Base-by-base conservation (phyloP, 2,329 filamentous ascomycete species). In the Neofusicoccum sp. region DNA sequence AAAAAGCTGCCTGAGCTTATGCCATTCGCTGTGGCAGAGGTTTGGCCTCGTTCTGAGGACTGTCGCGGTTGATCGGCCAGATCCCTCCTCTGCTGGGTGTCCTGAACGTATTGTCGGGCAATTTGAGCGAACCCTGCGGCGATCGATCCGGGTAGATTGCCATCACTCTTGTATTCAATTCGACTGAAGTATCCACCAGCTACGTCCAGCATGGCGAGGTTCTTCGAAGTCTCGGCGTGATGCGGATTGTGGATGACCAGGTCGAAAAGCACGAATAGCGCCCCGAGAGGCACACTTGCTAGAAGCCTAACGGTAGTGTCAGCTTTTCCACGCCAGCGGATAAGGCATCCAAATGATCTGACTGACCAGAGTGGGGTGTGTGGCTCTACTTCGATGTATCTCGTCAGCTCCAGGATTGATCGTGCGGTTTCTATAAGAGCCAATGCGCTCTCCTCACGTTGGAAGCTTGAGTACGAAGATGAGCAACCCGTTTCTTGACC, bases 101-200 rank as follows among this genome's bases (percentile, higher is more conserved):
- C 57, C 6, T 48, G 57, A 6, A 77, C 71, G 34, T 77, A 79
- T 41, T 79, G 73, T 1, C 76, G 67, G 0, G 77, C 77, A 48
- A 80, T 77, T 61, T 78, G 70, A 0, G 48, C 48, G 6, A 53
- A 53, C 16, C 40, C 34, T 6, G 34, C 48, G 2, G 74, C 70
- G 4, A 77, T 64, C 1, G 74, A 76, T 0, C 69, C 70, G 0
- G 74, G 76, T 0, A 80, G 63, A 3, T 68, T 67, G 0, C 75
- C 73, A 1, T 67, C 69, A 14, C 75, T 76, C 8, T 71, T 71
- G 56, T 72, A 76, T 62, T 79, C 78, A 6, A 80, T 65, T 6
- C 74, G 68, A 49, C 73, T 76, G 45, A 80, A 80, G 62, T 80
- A 76, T 1, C 75, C 77, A 6, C 72, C 75, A 4, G 67, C 75